phyloP scores from a whole-genome alignment of 2,329 filamentous ascomycete species.

The Fusarium nanum region DNA sequence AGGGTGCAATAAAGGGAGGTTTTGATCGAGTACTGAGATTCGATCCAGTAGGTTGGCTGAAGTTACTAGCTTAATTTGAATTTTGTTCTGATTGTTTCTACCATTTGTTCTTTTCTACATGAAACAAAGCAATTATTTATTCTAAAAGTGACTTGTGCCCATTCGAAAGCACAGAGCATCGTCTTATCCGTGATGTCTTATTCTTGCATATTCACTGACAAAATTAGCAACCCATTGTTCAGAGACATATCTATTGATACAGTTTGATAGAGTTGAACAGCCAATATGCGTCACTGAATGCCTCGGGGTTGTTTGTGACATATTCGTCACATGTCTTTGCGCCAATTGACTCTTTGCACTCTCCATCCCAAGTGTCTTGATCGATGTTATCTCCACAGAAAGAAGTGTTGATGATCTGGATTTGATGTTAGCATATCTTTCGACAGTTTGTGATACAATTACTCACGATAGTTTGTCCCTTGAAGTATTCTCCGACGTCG shows the following conservation, averaged over 20 bases:
- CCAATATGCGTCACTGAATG: conserved; percentile 6
- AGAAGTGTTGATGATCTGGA: conserved; percentile 70
- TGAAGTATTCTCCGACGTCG: conserved; percentile 74
- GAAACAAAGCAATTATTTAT: not conserved
- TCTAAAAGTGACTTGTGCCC: not conserved
- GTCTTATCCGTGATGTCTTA: not conserved
- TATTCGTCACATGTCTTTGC: conserved; percentile 74
- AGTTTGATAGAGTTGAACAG: conserved; percentile 20
- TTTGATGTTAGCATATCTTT: not conserved
- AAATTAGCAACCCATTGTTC: accelerated
- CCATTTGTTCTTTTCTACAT: not conserved
- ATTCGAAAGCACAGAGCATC: not conserved
- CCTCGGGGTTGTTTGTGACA: conserved; percentile 71
- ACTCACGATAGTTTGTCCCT: conserved; percentile 18
- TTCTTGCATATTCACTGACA: not conserved
- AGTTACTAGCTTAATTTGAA: not conserved
- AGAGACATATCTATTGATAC: not conserved
- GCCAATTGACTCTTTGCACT: conserved; percentile 25
- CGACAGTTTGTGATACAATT: accelerated
- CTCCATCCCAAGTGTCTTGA: conserved; percentile 24
- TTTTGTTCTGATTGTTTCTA: not conserved
- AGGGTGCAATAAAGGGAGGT: not conserved
- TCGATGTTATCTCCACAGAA: conserved; percentile 74
- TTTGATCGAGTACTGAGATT: not conserved
- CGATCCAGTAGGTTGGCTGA: not conserved